Base-by-base conservation (phyloP, 345 rosid genomes). In the Dovyalis caffra region DNA sequence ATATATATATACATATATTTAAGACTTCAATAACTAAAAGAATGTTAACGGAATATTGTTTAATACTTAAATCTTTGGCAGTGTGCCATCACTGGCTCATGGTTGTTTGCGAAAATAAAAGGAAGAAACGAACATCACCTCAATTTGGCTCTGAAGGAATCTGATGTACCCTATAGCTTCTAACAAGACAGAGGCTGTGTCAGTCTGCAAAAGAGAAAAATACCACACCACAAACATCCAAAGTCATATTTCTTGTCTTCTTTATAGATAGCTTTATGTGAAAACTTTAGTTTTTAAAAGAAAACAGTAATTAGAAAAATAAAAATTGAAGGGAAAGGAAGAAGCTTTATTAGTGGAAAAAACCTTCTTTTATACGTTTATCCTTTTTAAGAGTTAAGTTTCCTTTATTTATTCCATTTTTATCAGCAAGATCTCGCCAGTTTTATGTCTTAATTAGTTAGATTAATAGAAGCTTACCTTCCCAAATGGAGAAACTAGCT, bases 401-500 rank as follows among this genome's bases (percentile, higher is more conserved):
- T 45, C 51, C 23, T 45, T 45, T 76, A 28, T 51, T 32, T 32
- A 31, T 1, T 5, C 23, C 53, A n/a, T 2, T 35, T 37, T 4
- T 4, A 60, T 20, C 31, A 3, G 3, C 56, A 33, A 26, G 29
- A 21, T 64, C 28, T 11, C 6, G n/a, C 25, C 25, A 12, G 7
- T 7, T 15, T 33, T 6, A 29, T 40, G 8, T 67, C 26, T 14
- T 25, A 67, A 10, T 6, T 26, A 31, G 14, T 11, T 15, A 68
- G 10, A 33, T 6, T 15, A 15, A 32, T 47, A 21, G 5, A 9
- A 43, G 51, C 66, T 66, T 71, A 76, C 83, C 83, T 80, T 80
- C 20, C 83, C 83, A 72, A 80, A 80, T 61, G 83, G 83, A 67
- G 83, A 80, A 47, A 80, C 83, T 1, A 80, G 75, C 45, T 80